Percentiles rank a stretch among this genome's conserved stretches.
Evolutionary conservation across 2,329 filamentous ascomycete species (phyloP).

Genomic region (Tolypocladium tropicale): DNA sequence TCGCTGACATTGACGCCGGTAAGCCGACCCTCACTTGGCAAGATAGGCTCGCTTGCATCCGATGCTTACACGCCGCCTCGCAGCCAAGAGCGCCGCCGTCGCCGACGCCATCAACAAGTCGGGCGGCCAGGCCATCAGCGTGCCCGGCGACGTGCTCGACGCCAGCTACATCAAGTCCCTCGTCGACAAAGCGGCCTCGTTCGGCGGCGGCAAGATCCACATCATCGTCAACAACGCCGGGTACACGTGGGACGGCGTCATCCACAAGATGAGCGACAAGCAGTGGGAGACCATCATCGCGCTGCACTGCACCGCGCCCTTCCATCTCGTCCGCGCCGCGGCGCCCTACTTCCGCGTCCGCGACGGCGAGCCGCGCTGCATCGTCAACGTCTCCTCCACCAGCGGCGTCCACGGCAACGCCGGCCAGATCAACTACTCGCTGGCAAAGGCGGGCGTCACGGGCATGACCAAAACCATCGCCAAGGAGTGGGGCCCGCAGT

Average conservation of each 20-base stretch:
- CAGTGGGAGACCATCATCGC: constrained; percentile 85
- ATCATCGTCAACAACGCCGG: constrained; percentile 88
- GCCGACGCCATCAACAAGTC: constrained; percentile 58
- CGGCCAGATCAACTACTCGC: constrained; percentile 81
- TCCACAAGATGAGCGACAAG: constrained; percentile 86
- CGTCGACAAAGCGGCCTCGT: constrained; percentile 66
- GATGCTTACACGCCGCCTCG: background rate
- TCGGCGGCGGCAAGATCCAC: constrained; percentile 80
- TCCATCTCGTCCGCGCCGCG: constrained; percentile 70
- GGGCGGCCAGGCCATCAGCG: constrained; percentile 59
- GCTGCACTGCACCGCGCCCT: constrained; percentile 76
- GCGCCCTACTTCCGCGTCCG: constrained; percentile 82
- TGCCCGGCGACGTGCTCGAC: constrained; percentile 68
- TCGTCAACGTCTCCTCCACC: constrained; percentile 78
- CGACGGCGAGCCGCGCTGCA: constrained; percentile 66
- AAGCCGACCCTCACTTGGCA: constrained; percentile 13
- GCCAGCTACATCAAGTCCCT: constrained; percentile 59
- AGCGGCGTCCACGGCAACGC: constrained; percentile 79
- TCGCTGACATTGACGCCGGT: constrained; percentile 75
- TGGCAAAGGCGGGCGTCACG: constrained; percentile 74
- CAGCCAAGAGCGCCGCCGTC: constrained; percentile 59
- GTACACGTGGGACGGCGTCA: constrained; percentile 87
- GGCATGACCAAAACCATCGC: constrained; percentile 84
- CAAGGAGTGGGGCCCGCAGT: constrained; percentile 81
- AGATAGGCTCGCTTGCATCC: background rate